phyloP scores from a whole-genome alignment of 2,329 filamentous ascomycete species.

The Epichloe glyceriae region DNA sequence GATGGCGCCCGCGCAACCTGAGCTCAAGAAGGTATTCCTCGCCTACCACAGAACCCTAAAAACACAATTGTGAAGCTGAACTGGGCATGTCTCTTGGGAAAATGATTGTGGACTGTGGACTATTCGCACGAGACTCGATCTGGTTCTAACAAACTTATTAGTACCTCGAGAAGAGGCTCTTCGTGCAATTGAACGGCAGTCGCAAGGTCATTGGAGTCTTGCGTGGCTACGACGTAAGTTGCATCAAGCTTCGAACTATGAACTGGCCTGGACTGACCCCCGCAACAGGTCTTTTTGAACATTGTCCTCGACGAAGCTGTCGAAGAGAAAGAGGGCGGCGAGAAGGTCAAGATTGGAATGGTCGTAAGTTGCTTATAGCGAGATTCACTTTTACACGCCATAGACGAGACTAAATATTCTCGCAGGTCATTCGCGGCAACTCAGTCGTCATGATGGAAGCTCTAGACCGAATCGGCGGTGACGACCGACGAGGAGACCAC shows the following conservation, averaged over 20 bases:
- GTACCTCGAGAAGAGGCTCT: conserved; percentile 99
- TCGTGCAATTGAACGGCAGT: conserved; percentile 94
- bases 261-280: background rate
- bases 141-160: conserved; percentile 27
- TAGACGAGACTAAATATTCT: conserved; percentile 10
- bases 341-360: conserved; percentile 86
- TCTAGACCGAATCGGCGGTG: conserved; percentile 53
- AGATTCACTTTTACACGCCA: background rate
- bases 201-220: conserved; percentile 92
- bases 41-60: background rate
- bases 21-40: conserved; percentile 79
- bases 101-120: background rate
- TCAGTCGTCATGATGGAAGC: conserved; percentile 97
- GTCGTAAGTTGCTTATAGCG: conserved; percentile 47
- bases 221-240: conserved; percentile 83
- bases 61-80: background rate
- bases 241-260: background rate
- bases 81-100: background rate
- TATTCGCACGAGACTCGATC: background rate
- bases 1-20: conserved; percentile 98
- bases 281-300: conserved; percentile 82
- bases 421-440: conserved; percentile 85
- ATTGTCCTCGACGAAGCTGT: conserved; percentile 95
- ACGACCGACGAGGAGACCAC: conserved; percentile 31
- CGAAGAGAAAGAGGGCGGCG: conserved; percentile 83